Evolutionary conservation across 345 rosid genomes (phyloP), one percentile per base, ranked within the genome.

Genomic region (thale cress (Arabidopsis thaliana)): DNA sequence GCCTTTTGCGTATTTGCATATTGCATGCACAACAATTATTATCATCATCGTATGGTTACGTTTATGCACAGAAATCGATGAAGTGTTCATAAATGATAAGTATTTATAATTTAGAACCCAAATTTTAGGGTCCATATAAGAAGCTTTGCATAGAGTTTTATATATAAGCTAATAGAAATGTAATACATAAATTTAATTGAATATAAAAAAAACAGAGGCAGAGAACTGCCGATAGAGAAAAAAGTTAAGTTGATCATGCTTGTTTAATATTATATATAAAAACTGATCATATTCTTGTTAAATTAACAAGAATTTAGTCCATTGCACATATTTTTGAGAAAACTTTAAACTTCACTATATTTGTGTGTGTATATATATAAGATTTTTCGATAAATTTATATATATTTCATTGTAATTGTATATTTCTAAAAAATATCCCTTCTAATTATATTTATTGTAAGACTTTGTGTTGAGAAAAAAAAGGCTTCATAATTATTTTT

Each of bases 1-100:
- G 24, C 41, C 41, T 57, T 57, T 52, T 67, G 42, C 53, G 22
- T 16, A 42, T 55, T 55, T 71, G 30, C 36, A 46, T 56, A 23
- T 36, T 12, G 44, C 62, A 41, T 25, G 37, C 7, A 38, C 36
- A 37, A 2, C 6, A 22, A 67, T 8, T 2, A 33, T 58, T 13
- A n/a, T 23, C 9, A 69, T 45, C 13, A 59, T 8, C 22, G 5
- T n/a, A n/a, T 13, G 9, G 36, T 46, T 71, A 59, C 10, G 44
- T 13, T 48, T 23, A 58, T 23, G 62, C 25, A 45, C 50, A 10
- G 16, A 53, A 38, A 53, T 9, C 41, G 30, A 67, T 52, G 28
- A 53, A 41, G 30, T 40, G 30, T 53, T 50, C 34, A 8, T 7
- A 24, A 23, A 8, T 53, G 62, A 28, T 40, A 53, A 38, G 7